Percentiles rank a stretch among this genome's conserved stretches.
Conservation (phyloP, 306 rosid species). For the Acmispon strigosus region DNA sequence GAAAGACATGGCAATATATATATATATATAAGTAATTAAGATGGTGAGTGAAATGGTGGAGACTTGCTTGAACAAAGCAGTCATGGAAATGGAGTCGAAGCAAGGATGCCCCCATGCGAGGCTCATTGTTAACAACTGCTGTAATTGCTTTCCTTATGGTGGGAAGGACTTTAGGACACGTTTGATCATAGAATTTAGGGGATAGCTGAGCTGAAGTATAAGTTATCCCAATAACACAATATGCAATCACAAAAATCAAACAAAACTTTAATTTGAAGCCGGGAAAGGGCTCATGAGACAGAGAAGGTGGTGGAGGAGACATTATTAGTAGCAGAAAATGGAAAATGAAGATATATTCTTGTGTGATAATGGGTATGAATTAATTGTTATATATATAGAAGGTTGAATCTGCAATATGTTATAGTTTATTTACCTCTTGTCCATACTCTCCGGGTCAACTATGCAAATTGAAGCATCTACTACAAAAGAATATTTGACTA, state of each 20-base stretch:
- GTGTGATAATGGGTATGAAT: neutral
- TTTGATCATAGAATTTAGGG: neutral
- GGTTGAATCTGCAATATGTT: neutral
- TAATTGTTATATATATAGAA: neutral
- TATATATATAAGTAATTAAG: too few species aligned
- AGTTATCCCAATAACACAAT: conserved; percentile 16
- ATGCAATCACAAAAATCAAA: neutral
- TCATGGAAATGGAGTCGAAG: conserved; percentile 52
- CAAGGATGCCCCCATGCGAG: conserved; percentile 70
- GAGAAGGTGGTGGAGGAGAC: neutral
- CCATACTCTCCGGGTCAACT: conserved; percentile 18
- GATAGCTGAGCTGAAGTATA: conserved; percentile 34
- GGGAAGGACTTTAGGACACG: conserved; percentile 9
- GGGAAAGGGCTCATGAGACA: neutral
- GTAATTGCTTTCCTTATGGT: neutral
- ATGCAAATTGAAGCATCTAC: neutral
- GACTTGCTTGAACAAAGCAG: conserved; percentile 42
- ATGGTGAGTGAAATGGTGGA: neutral
- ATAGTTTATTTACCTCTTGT: neutral
- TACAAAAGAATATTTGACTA: conserved; percentile 18
- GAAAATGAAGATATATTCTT: neutral
- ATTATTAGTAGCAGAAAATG: neutral
- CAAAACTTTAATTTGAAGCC: neutral
- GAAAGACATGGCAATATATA: too few species aligned
- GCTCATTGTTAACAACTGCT: conserved; percentile 23